Evolutionary conservation across 2,329 filamentous ascomycete species (phyloP).

Genomic region (Trichoderma asperellum): DNA sequence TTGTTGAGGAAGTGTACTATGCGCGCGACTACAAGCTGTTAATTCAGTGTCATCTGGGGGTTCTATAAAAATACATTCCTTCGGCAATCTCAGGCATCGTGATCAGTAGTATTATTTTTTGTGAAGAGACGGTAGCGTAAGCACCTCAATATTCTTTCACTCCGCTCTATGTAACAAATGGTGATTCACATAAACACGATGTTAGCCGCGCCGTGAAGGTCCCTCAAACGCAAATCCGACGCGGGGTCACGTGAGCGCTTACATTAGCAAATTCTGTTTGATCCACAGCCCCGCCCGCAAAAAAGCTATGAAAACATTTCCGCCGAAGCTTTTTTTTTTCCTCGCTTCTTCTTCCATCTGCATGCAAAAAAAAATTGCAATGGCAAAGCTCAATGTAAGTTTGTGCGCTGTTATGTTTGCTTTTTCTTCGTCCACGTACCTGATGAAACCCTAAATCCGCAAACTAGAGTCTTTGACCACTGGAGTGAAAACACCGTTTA

Average conservation of each 20-base stretch:
- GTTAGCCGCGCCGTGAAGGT: neutral
- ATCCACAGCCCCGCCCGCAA: slow-evolving; percentile 34
- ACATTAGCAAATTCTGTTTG: slow-evolving; percentile 31
- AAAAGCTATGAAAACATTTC: slow-evolving; percentile 29
- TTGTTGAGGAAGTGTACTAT: slow-evolving; percentile 83
- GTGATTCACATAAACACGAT: neutral
- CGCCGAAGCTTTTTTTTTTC: slow-evolving; percentile 19
- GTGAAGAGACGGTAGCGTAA: neutral
- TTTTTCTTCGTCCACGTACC: slow-evolving; percentile 39
- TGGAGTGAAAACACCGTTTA: slow-evolving; percentile 80
- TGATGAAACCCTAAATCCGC: slow-evolving; percentile 87
- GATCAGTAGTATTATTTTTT: neutral
- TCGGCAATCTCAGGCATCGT: slow-evolving; percentile 68
- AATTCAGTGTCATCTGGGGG: neutral
- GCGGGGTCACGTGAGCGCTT: slow-evolving; percentile 41
- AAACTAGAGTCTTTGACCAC: slow-evolving; percentile 98
- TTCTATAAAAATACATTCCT: slow-evolving; percentile 43
- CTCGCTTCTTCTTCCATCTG: slow-evolving; percentile 16
- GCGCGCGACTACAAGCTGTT: slow-evolving; percentile 66
- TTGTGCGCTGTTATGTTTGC: slow-evolving; percentile 6
- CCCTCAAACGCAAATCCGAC: slow-evolving; percentile 28
- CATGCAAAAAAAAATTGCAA: slow-evolving; percentile 6
- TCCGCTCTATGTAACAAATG: neutral
- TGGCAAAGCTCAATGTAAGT: slow-evolving; percentile 30
- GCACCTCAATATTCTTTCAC: neutral